Conservation (phyloP, 805 yeast species). For the Kurtzmaniella cleridarum region DNA sequence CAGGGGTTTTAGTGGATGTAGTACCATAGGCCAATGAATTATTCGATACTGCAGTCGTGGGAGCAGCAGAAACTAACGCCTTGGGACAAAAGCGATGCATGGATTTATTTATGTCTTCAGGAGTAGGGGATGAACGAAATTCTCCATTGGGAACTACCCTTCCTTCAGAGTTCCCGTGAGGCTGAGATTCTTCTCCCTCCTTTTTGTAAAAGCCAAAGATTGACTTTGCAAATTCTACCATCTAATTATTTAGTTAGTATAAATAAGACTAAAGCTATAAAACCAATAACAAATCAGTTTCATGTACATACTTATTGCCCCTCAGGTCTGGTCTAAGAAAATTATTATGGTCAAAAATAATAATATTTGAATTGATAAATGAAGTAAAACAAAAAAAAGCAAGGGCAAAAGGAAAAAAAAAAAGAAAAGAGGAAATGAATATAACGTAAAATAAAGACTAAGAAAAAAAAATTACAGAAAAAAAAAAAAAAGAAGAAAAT, state of each 20-base stretch:
- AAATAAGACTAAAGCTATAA: background rate
- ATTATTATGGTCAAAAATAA: too few species aligned
- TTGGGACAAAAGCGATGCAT: constrained; percentile 25
- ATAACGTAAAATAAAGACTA: background rate
- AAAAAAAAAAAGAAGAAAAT: background rate
- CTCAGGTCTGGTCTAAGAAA: too few species aligned
- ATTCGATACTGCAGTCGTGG: constrained; percentile 65
- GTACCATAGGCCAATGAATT: constrained; percentile 67
- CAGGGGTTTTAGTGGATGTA: constrained; percentile 25
- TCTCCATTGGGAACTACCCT: constrained; percentile 4
- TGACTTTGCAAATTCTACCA: constrained; percentile 44
- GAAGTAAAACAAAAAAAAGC: too few species aligned
- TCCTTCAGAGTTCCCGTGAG: background rate
- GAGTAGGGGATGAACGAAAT: background rate
- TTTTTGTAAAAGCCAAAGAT: constrained; percentile 36
- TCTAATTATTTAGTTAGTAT: constrained; percentile 8
- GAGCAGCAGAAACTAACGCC: constrained; percentile 37
- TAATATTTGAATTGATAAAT: too few species aligned
- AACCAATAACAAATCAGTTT: background rate
- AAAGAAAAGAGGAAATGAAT: too few species aligned
- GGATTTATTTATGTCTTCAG: constrained; percentile 8
- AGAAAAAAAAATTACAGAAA: background rate
- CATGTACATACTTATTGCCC: too few species aligned
- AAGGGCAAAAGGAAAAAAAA: too few species aligned
- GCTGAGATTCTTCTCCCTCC: constrained; percentile 6